Conservation (phyloP, 176 grass and related monocot species). For the Sorghum bicolor region Sorghum_bicolor_NCBIv3 NC_012878.2:53292501-53293000, state of each 20-base stretch:
- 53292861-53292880: neutral
- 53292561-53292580: neutral
- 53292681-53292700: neutral
- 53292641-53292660: neutral
- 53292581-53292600: neutral
- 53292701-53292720: neutral
- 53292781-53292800: neutral
- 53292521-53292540: neutral
- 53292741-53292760: neutral
- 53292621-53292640: neutral
- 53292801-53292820: neutral
- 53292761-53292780: neutral
- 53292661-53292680: neutral
- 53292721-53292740: neutral
- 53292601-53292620: neutral
- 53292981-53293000: too few species aligned
- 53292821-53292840: neutral
- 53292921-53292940: neutral
- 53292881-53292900: neutral
- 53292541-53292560: neutral
- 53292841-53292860: neutral
- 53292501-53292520: neutral
- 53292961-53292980: neutral
- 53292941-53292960: neutral
- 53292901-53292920: conserved; percentile 33